A percentile compares a stretch with the other conserved stretches of the same genome.
phyloP scores from a whole-genome alignment of 2,329 filamentous ascomycete genomes.

The Colletotrichum sp. region DNA sequence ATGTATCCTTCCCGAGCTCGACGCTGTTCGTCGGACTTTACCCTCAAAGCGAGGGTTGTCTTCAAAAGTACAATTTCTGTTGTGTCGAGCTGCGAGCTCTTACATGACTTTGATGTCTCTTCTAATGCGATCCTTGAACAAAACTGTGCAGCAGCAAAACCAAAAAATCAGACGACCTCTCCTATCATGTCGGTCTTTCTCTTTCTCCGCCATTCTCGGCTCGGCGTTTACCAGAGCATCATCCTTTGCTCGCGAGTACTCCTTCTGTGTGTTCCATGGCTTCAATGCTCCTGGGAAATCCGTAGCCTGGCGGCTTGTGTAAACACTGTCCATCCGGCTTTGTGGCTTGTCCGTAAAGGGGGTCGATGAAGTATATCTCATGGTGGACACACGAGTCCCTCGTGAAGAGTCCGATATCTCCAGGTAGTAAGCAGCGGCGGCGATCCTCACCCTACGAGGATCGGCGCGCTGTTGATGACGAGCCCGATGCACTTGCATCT shows the following conservation, averaged over 20 bases:
- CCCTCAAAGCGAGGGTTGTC: background rate
- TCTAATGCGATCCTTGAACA: background rate
- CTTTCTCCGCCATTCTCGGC: background rate
- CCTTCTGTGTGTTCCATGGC: background rate
- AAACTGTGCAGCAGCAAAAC: background rate
- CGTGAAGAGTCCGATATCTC: background rate
- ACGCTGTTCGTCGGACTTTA: background rate
- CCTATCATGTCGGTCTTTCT: background rate
- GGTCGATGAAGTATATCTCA: background rate
- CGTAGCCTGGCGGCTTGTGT: background rate
- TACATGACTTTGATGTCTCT: background rate
- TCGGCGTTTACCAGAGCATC: constrained; percentile 8
- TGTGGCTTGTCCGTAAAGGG: background rate
- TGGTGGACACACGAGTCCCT: constrained; percentile 2
- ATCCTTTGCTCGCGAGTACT: constrained; percentile 2
- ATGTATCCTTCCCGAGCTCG: background rate
- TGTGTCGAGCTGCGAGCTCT: constrained; percentile 1
- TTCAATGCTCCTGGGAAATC: background rate
- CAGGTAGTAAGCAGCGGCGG: background rate
- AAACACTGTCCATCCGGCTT: background rate
- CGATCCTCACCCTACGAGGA: constrained; percentile 1
- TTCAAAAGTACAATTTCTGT: constrained; percentile 4
- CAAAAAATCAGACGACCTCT: background rate
- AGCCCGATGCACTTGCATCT: constrained; percentile 14
- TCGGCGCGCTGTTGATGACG: background rate